Evolutionary conservation across 495 filamentous ascomycete genomes (phyloP), one percentile per base, ranked within the genome.

Genomic region (Podospora anserina): DNA sequence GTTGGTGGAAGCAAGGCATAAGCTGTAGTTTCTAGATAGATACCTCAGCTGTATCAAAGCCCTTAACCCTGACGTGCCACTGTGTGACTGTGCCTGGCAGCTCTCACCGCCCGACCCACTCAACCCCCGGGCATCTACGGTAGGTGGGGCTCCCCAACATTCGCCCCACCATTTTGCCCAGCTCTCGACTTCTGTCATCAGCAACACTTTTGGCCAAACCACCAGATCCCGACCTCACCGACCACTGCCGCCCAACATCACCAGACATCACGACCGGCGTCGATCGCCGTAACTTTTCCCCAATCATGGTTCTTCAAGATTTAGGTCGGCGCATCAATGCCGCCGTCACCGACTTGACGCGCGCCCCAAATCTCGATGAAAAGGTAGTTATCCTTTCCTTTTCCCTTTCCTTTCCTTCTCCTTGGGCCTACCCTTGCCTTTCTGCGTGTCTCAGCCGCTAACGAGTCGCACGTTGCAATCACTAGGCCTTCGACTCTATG

Each of bases 241-340:
- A 49, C 39, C 39, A 11, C 39, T 13, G 39, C 39, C 39, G 9
- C 39, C 39, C 5, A 49, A 49, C 13, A 49, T 49, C 15, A 49
- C 39, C 39, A 49, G 9, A 49, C 13, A 13, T 16, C 15, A 13
- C 39, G 5, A 49, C 39, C 39, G 39, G 39, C 39, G 39, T 11
- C 13, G 39, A 49, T 49, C 15, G 39, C 15, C 39, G 39, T 11
- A 13, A 11, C 7, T 49, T 4, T 18, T 13, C 15, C 39, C 39
- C 1, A 49, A 83, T 64, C 75, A 99, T 99, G 95, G 95, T 99
- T 85, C 89, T 99, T 71, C 93, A 97, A 88, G 95, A 98, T 87
- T 85, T 99, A 27, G 95, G 95, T 71, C 92, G 94, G 86, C 96
- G 96, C 79, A 97, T 99, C 79, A 98, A 97, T 80, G 88, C 92